Percentiles rank a stretch among this genome's conserved stretches.
These are phyloP conservation scores for Ambrosiella xylebori DNA, from an alignment of 2,329 filamentous ascomycete genomes.

Conservation along the genomic window DNA sequence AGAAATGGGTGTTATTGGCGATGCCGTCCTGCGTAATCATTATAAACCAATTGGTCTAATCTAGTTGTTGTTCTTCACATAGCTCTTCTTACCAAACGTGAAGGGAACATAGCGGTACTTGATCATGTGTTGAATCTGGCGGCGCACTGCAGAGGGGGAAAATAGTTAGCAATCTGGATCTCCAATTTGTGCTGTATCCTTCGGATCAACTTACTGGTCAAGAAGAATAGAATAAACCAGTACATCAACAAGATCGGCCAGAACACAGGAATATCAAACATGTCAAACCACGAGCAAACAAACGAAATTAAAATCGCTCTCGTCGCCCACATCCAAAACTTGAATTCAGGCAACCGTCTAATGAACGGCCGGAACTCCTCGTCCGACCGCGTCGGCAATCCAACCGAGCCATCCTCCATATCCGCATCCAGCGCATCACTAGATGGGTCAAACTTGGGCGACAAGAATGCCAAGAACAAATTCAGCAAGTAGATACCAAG, in stretches of 20 bases:
- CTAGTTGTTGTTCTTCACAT: conserved; percentile 44
- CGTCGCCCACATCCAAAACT: conserved; percentile 97
- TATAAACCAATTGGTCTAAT: background rate
- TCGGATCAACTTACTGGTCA: conserved; percentile 61
- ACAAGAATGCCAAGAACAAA: conserved; percentile 94
- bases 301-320: conserved; percentile 72
- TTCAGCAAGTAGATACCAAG: conserved; percentile 98
- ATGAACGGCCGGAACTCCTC: conserved; percentile 98
- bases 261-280: conserved; percentile 96
- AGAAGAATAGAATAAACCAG: conserved; percentile 88
- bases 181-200: background rate
- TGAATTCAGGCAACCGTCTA: conserved; percentile 90
- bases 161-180: background rate
- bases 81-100: conserved; percentile 74
- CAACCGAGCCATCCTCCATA: conserved; percentile 79
- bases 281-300: conserved; percentile 74
- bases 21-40: no score
- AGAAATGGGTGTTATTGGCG: no score
- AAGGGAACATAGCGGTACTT: conserved; percentile 98
- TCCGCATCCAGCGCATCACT: conserved; percentile 81
- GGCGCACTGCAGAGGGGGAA: conserved; percentile 51
- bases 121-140: conserved; percentile 99
- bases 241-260: conserved; percentile 98
- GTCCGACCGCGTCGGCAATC: conserved; percentile 84
- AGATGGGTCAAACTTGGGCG: conserved; percentile 96